Evolutionary conservation across 495 filamentous ascomycete genomes (phyloP), one percentile per base, ranked within the genome.

Genomic region (Tuber brumale): DNA sequence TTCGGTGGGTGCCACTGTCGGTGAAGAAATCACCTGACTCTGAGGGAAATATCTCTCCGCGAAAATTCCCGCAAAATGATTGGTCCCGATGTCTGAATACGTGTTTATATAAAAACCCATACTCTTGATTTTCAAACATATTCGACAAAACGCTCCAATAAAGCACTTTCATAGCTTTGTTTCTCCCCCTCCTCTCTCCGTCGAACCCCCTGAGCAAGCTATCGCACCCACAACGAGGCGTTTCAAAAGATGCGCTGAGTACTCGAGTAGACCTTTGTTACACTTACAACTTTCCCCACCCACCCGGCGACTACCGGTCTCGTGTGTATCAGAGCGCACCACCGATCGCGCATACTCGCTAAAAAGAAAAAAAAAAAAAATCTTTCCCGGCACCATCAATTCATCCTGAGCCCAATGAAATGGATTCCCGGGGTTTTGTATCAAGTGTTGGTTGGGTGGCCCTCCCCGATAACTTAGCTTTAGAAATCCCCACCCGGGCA

Each of bases 11-110:
- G 70, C 66, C 73, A 77, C 69, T 48, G 41, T 39, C 75, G 45
- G 46, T 61, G 75, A 74, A 44, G 74, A 79, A 46, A 19, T 27
- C 71, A 78, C 18, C 41, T 74, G 57, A 37, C 57, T 42, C 57
- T 23, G 69, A 73, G 44, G 14, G 45, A 61, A 31, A 76, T 51
- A 76, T n/a, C 8, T 72, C 21, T 31, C 43, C 43, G 43, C 45
- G 21, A 43, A 44, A 66, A 39, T 41, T 31, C 43, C 39, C 43
- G 70, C 61, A 12, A 48, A 10, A 41, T 73, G 57, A 76, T 70
- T 42, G 75, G 70, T 37, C 71, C 42, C 69, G 12, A 27, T 31
- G 57, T 70, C 69, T 27, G 69, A 51, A 72, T 73, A 43, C 14
- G 72, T 61, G 46, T 51, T 75, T 57, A 61, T 66, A 73, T 35